Percentiles rank a stretch among this genome's conserved stretches.
Evolutionary conservation across 768 basidiomycete species (phyloP).

Genomic region (Tylopilus sp.): DNA sequence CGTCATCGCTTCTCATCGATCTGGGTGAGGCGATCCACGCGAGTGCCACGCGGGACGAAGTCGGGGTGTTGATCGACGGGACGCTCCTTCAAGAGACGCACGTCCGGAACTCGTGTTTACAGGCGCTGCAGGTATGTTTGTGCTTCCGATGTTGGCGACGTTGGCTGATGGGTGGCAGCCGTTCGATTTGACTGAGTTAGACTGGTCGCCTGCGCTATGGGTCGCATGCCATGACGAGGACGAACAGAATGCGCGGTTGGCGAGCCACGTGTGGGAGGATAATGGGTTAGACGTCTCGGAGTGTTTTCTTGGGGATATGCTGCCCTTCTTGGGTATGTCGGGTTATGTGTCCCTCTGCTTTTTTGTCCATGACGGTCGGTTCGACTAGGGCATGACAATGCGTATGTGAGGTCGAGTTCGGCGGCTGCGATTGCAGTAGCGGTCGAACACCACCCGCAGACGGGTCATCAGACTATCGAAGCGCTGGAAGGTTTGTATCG

Average conservation of each 20-base stretch:
- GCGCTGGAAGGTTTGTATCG: conserved; percentile 71
- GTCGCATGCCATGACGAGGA: conserved; percentile 86
- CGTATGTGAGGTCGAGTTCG: conserved; percentile 71
- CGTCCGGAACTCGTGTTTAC: conserved; percentile 85
- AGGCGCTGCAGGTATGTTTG: conserved; percentile 70
- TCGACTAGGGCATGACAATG: conserved; percentile 65
- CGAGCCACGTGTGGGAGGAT: conserved; percentile 87
- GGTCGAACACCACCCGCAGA: conserved; percentile 66
- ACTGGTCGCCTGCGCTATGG: conserved; percentile 89
- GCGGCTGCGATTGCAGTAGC: conserved; percentile 77
- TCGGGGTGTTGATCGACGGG: conserved; percentile 62
- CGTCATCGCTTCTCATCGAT: conserved; percentile 74
- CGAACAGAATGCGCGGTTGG: conserved; percentile 84
- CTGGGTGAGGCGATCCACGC: conserved; percentile 75
- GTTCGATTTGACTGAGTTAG: conserved; percentile 90
- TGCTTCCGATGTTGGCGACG: background rate
- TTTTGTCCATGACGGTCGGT: background rate
- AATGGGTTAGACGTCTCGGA: conserved; percentile 90
- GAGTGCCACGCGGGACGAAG: conserved; percentile 61
- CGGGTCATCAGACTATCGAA: conserved; percentile 42
- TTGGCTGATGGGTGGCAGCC: conserved; percentile 49
- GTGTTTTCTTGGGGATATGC: conserved; percentile 48
- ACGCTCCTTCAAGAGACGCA: conserved; percentile 84
- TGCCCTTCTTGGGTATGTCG: conserved; percentile 62
- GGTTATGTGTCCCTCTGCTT: background rate